Conservation (phyloP, 495 filamentous ascomycete genomes). For the Trichoderma reesei region DNA sequence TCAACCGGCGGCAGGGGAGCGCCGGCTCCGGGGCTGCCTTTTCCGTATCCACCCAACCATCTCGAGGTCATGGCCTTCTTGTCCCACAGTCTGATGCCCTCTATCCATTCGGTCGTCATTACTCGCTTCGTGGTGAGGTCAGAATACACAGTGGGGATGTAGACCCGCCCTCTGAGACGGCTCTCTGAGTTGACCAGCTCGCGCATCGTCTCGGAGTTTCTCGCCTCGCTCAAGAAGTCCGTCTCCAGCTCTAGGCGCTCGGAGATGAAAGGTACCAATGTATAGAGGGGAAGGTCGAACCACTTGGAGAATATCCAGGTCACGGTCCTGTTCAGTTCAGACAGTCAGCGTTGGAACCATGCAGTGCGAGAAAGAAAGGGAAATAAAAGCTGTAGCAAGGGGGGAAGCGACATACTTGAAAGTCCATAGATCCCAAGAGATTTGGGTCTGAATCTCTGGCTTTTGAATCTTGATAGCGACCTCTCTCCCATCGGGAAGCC, state of each 20-base stretch:
- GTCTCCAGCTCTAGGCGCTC: constrained; percentile 85
- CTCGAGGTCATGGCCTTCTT: constrained; percentile 61
- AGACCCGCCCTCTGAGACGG: constrained; percentile 65
- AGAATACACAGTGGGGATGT: constrained; percentile 75
- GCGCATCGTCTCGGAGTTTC: constrained; percentile 79
- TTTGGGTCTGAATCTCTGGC: constrained; percentile 78
- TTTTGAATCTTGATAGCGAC: constrained; percentile 97
- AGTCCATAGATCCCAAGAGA: constrained; percentile 88
- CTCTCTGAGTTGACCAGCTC: constrained; percentile 66
- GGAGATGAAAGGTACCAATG: constrained; percentile 76
- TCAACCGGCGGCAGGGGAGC: constrained; percentile 48
- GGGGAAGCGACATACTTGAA: constrained; percentile 57
- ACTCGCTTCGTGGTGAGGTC: constrained; percentile 76
- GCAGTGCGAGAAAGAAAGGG: neutral
- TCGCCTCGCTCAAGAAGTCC: constrained; percentile 84
- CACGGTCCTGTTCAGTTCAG: constrained; percentile 48
- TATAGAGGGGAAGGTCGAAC: constrained; percentile 86
- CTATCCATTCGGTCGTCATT: constrained; percentile 95
- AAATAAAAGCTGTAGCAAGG: neutral
- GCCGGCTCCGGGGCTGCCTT: constrained; percentile 70
- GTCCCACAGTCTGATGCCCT: constrained; percentile 85
- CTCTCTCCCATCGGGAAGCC: constrained; percentile 72
- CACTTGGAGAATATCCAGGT: constrained; percentile 63
- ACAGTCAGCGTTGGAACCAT: neutral
- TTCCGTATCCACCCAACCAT: constrained; percentile 68